Conservation (phyloP, 2,329 filamentous ascomycete species). For the Alternaria atra region DNA sequence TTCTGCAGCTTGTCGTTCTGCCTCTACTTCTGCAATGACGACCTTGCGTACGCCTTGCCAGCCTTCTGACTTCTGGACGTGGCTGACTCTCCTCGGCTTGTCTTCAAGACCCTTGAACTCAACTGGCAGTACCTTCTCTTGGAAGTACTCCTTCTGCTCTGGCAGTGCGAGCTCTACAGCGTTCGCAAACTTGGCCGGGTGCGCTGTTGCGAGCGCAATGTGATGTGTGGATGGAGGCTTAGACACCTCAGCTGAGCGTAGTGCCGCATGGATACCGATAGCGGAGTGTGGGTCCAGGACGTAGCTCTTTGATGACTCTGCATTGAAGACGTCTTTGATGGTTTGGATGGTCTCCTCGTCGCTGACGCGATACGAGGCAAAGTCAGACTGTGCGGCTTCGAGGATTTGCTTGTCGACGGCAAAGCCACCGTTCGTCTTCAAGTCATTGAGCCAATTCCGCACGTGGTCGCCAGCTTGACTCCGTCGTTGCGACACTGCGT, state of each 20-base stretch:
- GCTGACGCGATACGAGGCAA: conserved; percentile 78
- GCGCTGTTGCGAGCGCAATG: conserved; percentile 89
- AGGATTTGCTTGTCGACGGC: conserved; percentile 79
- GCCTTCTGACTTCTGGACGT: conserved; percentile 69
- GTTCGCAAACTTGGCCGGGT: conserved; percentile 91
- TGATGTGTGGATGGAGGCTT: conserved; percentile 65
- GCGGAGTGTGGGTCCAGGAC: conserved; percentile 93
- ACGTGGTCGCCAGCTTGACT: conserved; percentile 75
- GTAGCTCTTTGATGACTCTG: conserved; percentile 65
- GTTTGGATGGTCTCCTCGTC: conserved; percentile 61
- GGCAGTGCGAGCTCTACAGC: conserved; percentile 84
- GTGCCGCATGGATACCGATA: conserved; percentile 80
- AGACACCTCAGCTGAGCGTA: conserved; percentile 69
- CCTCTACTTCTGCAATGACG: conserved; percentile 75
- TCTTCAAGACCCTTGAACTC: conserved; percentile 84
- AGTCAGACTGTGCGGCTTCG: conserved; percentile 73
- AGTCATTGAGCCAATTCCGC: conserved; percentile 75
- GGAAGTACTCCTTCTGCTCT: conserved; percentile 76
- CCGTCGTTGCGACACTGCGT: conserved; percentile 54
- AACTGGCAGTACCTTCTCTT: conserved; percentile 77
- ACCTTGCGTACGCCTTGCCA: conserved; percentile 80
- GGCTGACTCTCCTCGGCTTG: conserved; percentile 76
- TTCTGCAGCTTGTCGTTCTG: conserved; percentile 47
- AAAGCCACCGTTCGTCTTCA: conserved; percentile 86
- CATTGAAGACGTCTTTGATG: conserved; percentile 59